Conservation (phyloP, 2,329 filamentous ascomycete species). For the Ceratocystis harringtonii region DNA sequence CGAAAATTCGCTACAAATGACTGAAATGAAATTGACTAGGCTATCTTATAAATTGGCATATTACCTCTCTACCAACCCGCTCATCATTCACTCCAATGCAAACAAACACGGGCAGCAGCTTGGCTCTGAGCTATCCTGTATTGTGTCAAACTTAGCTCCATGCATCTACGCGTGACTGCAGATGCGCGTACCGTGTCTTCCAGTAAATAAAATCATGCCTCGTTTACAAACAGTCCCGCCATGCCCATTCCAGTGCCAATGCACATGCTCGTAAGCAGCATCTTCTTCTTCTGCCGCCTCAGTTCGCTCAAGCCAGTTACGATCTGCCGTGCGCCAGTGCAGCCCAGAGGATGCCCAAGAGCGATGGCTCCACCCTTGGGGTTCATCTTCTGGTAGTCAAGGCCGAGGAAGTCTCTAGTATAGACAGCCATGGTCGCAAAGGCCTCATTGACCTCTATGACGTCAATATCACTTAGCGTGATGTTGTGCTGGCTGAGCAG, state of each 20-base stretch:
- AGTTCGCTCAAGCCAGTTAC: slow-evolving; percentile 81
- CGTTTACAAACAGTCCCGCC: slow-evolving; percentile 51
- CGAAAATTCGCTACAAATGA: too few species aligned
- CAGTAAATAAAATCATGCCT: slow-evolving; percentile 23
- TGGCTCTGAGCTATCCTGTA: too few species aligned
- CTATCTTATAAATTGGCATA: too few species aligned
- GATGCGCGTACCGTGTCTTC: background rate
- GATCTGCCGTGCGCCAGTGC: slow-evolving; percentile 65
- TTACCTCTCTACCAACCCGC: too few species aligned
- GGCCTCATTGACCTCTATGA: slow-evolving; percentile 92
- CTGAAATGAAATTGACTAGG: too few species aligned
- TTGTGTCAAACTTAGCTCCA: too few species aligned
- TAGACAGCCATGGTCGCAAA: slow-evolving; percentile 98
- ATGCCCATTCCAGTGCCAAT: slow-evolving; percentile 56
- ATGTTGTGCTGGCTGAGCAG: slow-evolving; percentile 68
- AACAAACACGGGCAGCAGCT: too few species aligned
- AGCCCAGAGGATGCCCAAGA: slow-evolving; percentile 66
- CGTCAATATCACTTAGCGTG: slow-evolving; percentile 66
- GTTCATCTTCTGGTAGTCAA: slow-evolving; percentile 67
- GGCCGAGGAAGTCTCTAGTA: slow-evolving; percentile 57
- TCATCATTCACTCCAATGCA: too few species aligned
- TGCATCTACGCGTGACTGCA: too few species aligned
- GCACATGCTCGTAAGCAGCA: slow-evolving; percentile 85
- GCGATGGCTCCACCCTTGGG: slow-evolving; percentile 69
- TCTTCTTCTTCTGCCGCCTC: slow-evolving; percentile 73